These are phyloP conservation scores for Penicillium simplicissimum DNA, from an alignment of 495 filamentous ascomycete species.

Conservation along the genomic window DNA sequence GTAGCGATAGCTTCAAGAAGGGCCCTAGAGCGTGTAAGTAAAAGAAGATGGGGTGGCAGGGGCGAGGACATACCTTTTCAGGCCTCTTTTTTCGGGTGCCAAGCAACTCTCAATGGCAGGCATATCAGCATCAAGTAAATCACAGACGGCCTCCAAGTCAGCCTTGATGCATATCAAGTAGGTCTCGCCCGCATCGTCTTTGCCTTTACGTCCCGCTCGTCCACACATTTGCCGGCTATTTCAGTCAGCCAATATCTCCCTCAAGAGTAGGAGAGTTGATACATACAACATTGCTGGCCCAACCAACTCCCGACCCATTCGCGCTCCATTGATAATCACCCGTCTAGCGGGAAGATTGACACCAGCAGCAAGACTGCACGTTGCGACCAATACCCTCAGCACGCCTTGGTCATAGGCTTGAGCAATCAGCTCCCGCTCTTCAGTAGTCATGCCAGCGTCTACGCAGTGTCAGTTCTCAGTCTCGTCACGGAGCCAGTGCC, in stretches of 20 bases:
- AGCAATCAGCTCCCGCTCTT: slow-evolving; percentile 76
- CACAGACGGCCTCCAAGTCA: slow-evolving; percentile 69
- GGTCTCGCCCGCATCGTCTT: slow-evolving; percentile 78
- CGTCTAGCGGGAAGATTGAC: slow-evolving; percentile 76
- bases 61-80: slow-evolving; percentile 55
- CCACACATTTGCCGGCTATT: slow-evolving; percentile 79
- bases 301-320: slow-evolving; percentile 77
- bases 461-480: slow-evolving; percentile 8
- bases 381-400: slow-evolving; percentile 75
- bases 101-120: slow-evolving; percentile 71
- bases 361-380: slow-evolving; percentile 81
- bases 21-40: slow-evolving; percentile 49
- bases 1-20: slow-evolving; percentile 75
- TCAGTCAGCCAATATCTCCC: slow-evolving; percentile 6
- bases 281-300: slow-evolving; percentile 73
- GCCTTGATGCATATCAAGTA: slow-evolving; percentile 71
- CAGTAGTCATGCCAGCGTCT: slow-evolving; percentile 76
- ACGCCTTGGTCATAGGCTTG: slow-evolving; percentile 70
- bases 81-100: slow-evolving; percentile 64
- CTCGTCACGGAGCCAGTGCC: neutral
- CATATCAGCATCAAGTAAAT: slow-evolving; percentile 72
- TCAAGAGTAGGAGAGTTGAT: too few relatives aligned
- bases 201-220: slow-evolving; percentile 79
- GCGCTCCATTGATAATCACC: slow-evolving; percentile 75
- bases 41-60: neutral